Percentiles rank a stretch among this genome's conserved stretches.
Evolutionary conservation across 306 rosid species (phyloP).

Genomic region (Vigna reflexopilosa): DNA sequence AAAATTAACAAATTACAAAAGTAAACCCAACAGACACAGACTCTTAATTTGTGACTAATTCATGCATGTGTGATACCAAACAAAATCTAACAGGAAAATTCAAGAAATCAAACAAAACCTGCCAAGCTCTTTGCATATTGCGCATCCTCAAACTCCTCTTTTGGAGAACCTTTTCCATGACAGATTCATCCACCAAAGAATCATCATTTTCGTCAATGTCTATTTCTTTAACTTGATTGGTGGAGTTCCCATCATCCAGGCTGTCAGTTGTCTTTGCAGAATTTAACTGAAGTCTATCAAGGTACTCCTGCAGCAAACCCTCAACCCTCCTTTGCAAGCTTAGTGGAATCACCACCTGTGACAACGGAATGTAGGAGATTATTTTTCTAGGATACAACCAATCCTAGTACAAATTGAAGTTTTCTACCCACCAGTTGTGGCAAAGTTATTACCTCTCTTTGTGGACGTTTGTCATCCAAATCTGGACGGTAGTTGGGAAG

Average conservation of each 20-base stretch:
- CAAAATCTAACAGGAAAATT: slow-evolving; percentile 20
- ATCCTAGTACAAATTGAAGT: slow-evolving; percentile 25
- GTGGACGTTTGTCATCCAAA: slow-evolving; percentile 99
- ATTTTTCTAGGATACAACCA: slow-evolving; percentile 35
- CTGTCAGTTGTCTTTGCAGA: slow-evolving; percentile 53
- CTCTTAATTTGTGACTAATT: slow-evolving; percentile 22
- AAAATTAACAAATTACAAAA: slow-evolving; percentile 21
- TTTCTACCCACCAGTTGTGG: neutral
- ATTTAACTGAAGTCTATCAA: slow-evolving; percentile 69
- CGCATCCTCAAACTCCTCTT: slow-evolving; percentile 93
- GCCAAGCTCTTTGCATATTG: slow-evolving; percentile 94
- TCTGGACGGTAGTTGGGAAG: slow-evolving; percentile 98
- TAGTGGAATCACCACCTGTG: slow-evolving; percentile 83
- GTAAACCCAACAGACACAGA: slow-evolving; percentile 24
- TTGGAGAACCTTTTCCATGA: slow-evolving; percentile 97
- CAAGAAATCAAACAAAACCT: slow-evolving; percentile 57
- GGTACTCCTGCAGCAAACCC: slow-evolving; percentile 87
- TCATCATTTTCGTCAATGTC: slow-evolving; percentile 60
- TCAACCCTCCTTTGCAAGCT: slow-evolving; percentile 97
- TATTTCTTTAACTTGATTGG: slow-evolving; percentile 55
- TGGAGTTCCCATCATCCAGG: slow-evolving; percentile 52
- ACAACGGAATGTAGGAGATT: slow-evolving; percentile 30
- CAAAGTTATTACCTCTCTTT: slow-evolving; percentile 79
- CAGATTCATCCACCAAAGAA: slow-evolving; percentile 80
- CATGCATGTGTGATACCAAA: slow-evolving; percentile 13